phyloP scores from a whole-genome alignment of 208 protist species.

The Trypanosoma melophagium region DNA sequence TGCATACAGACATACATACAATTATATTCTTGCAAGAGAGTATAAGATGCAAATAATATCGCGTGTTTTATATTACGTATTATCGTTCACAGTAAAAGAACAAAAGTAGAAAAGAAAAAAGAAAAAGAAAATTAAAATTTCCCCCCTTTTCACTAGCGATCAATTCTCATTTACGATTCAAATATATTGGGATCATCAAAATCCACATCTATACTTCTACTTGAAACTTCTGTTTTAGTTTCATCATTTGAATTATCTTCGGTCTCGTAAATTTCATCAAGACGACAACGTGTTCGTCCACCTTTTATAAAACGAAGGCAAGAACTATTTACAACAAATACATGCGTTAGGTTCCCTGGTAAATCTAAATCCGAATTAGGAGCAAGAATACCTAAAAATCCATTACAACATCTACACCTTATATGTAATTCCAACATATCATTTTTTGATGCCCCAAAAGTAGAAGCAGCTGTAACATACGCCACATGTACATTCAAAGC shows the following conservation, averaged over 20 bases:
- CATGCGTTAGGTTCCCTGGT: constrained; percentile 10
- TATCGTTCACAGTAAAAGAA: background rate
- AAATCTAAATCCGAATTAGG: constrained; percentile 19
- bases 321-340: constrained; percentile 67
- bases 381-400: constrained; percentile 56
- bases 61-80: no score
- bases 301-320: constrained; percentile 48
- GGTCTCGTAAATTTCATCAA: constrained; percentile 20
- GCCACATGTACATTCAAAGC: constrained; percentile 40
- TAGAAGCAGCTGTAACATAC: background rate
- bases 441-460: background rate
- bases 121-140: constrained; percentile 2
- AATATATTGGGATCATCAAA: constrained; percentile 31
- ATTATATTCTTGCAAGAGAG: no score
- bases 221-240: background rate
- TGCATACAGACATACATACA: no score
- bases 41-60: no score
- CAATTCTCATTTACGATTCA: constrained; percentile 9
- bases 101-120: background rate
- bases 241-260: constrained; percentile 9
- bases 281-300: constrained; percentile 14
- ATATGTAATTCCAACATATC: constrained; percentile 42
- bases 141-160: background rate
- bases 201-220: constrained; percentile 17
- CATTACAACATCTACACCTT: constrained; percentile 56